phyloP scores from a whole-genome alignment of 257 asterid genomes.

The Solanum okadae region DNA sequence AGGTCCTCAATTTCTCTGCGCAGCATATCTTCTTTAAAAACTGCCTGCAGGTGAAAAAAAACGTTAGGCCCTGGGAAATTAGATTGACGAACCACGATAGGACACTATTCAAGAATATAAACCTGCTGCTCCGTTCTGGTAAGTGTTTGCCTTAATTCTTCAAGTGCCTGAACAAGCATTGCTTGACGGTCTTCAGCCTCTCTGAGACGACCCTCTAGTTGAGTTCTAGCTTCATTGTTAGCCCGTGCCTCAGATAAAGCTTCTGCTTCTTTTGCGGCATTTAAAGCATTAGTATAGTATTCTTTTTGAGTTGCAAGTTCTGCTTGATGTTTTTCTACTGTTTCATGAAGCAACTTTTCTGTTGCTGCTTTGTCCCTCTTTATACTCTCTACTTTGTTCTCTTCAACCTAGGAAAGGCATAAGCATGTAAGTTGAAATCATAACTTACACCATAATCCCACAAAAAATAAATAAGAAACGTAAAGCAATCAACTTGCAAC shows the following conservation, averaged over 20 bases:
- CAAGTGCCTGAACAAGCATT: conserved; percentile 47
- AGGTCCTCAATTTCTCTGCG: conserved; percentile 93
- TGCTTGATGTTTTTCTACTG: conserved; percentile 88
- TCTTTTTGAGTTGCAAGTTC: conserved; percentile 87
- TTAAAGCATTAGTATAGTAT: conserved; percentile 74
- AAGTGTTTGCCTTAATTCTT: conserved; percentile 45
- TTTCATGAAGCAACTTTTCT: conserved; percentile 85
- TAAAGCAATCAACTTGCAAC: not conserved
- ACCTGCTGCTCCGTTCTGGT: conserved; percentile 87
- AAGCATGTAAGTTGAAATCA: not conserved
- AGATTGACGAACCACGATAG: not conserved
- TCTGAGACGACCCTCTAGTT: conserved; percentile 52
- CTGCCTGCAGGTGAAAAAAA: conserved; percentile 52
- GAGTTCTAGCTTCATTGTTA: conserved; percentile 88
- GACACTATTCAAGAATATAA: not conserved
- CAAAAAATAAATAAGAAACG: not conserved
- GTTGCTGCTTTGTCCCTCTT: conserved; percentile 88
- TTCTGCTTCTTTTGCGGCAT: conserved; percentile 91
- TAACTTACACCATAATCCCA: not conserved
- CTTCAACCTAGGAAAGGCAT: conserved; percentile 57
- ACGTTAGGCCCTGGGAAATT: not conserved
- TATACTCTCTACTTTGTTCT: conserved; percentile 87
- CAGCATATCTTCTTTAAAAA: conserved; percentile 88
- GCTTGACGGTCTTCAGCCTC: conserved; percentile 44
- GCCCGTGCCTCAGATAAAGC: conserved; percentile 91